Conservation (phyloP, 108 stramenopile genomes). For the Skeletonema potamos region DNA sequence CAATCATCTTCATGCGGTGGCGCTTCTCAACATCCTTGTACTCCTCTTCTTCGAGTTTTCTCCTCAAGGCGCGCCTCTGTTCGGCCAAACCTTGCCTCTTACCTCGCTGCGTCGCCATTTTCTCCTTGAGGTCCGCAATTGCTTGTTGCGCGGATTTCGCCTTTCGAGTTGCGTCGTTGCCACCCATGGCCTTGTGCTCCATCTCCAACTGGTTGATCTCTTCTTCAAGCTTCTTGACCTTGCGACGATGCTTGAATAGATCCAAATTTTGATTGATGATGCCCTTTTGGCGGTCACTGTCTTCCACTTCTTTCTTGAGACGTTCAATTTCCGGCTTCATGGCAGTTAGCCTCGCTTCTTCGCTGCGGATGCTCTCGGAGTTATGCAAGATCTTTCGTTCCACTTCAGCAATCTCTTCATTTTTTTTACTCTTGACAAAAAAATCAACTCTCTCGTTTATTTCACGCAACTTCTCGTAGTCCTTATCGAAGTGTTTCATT, state of each 20-base stretch:
- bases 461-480: conserved; percentile 36
- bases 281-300: conserved; percentile 70
- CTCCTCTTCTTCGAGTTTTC: conserved; percentile 51
- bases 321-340: conserved; percentile 53
- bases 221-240: conserved; percentile 38
- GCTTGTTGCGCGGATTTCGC: conserved; percentile 5
- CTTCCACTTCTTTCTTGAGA: conserved; percentile 58
- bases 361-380: conserved; percentile 12
- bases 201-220: conserved; percentile 45
- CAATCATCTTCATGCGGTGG: conserved; percentile 84
- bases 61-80: conserved; percentile 62
- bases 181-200: conserved; percentile 45
- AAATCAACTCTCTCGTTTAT: conserved; percentile 34
- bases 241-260: conserved; percentile 38
- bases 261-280: conserved; percentile 69
- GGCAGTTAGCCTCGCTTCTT: conserved; percentile 16
- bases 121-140: conserved; percentile 22
- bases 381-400: conserved; percentile 24
- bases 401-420: conserved; percentile 50
- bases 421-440: conserved; percentile 35
- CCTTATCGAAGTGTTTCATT: conserved; percentile 42
- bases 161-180: conserved; percentile 42
- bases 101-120: conserved; percentile 55
- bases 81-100: conserved; percentile 60
- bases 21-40: conserved; percentile 89